These are phyloP conservation scores for Penicillium antarcticum DNA, from an alignment of 495 filamentous ascomycete genomes.

Conservation along the genomic window DNA sequence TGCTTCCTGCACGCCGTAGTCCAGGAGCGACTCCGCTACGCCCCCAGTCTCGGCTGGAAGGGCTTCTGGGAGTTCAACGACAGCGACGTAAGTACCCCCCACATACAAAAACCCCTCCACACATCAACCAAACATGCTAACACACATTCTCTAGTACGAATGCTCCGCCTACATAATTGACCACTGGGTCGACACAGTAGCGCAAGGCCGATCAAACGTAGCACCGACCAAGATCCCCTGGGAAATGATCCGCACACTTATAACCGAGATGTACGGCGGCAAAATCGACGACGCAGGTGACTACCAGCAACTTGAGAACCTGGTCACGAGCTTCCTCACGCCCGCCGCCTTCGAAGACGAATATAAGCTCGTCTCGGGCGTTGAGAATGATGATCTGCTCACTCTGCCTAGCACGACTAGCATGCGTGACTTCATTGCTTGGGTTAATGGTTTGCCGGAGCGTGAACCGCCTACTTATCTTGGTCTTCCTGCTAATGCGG, in stretches of 20 bases:
- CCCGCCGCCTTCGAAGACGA: constrained; percentile 86
- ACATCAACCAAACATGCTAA: constrained; percentile 8
- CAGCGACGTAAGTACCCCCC: constrained; percentile 73
- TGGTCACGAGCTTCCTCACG: constrained; percentile 77
- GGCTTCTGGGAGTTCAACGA: constrained; percentile 99
- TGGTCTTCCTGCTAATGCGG: constrained; percentile 92
- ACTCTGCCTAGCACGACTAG: constrained; percentile 74
- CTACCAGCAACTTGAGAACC: constrained; percentile 63
- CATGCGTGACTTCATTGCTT: constrained; percentile 82
- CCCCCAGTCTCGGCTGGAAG: constrained; percentile 94
- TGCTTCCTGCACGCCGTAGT: constrained; percentile 96
- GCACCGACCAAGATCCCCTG: constrained; percentile 92
- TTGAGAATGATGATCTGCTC: constrained; percentile 60
- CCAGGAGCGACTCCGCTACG: constrained; percentile 93
- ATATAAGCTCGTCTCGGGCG: constrained; percentile 76
- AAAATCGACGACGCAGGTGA: constrained; percentile 95
- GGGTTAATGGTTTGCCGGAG: constrained; percentile 91
- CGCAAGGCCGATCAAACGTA: constrained; percentile 83
- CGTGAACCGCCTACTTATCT: constrained; percentile 95
- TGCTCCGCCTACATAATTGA: constrained; percentile 96
- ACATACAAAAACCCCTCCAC: background rate
- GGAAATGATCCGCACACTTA: constrained; percentile 91
- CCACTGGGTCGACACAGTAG: constrained; percentile 82
- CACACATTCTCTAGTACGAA: constrained; percentile 71
- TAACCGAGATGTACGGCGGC: constrained; percentile 93